phyloP scores from a whole-genome alignment of 2,329 filamentous ascomycete genomes.

The Aspergillus ochraceoroseus region DNA sequence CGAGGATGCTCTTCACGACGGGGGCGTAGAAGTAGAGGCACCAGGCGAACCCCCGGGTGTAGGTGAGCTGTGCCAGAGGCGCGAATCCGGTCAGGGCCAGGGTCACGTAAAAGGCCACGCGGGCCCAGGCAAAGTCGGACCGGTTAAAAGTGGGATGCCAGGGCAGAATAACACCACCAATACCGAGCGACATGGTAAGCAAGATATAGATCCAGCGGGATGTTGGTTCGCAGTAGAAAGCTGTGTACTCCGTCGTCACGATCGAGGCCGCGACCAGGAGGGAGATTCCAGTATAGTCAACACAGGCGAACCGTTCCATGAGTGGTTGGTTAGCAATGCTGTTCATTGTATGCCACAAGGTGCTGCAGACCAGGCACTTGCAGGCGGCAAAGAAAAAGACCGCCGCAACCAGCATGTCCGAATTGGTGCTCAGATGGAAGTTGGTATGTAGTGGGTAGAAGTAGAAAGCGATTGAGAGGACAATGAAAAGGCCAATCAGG shows the following conservation, averaged over 20 bases:
- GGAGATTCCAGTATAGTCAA: slow-evolving; percentile 97
- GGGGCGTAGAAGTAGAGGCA: slow-evolving; percentile 86
- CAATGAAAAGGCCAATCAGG: slow-evolving; percentile 77
- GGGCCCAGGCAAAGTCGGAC: slow-evolving; percentile 83
- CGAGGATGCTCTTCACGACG: slow-evolving; percentile 75
- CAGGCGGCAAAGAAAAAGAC: slow-evolving; percentile 95
- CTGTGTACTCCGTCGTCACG: slow-evolving; percentile 97
- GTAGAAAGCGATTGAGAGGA: slow-evolving; percentile 86
- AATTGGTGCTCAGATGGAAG: slow-evolving; percentile 78
- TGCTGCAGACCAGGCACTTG: slow-evolving; percentile 91
- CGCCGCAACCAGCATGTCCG: slow-evolving; percentile 84
- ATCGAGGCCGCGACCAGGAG: slow-evolving; percentile 89
- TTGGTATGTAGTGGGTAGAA: slow-evolving; percentile 87
- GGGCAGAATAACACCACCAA: slow-evolving; percentile 83
- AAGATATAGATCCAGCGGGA: slow-evolving; percentile 83
- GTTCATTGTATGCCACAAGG: slow-evolving; percentile 98
- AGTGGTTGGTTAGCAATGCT: slow-evolving; percentile 84
- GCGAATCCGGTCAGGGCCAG: slow-evolving; percentile 84
- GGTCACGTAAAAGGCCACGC: slow-evolving; percentile 85
- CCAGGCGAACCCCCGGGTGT: slow-evolving; percentile 71
- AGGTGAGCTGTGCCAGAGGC: slow-evolving; percentile 76
- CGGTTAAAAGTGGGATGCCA: slow-evolving; percentile 97
- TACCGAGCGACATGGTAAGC: slow-evolving; percentile 71
- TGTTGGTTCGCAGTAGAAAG: slow-evolving; percentile 93
- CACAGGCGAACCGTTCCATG: slow-evolving; percentile 92